phyloP scores from a whole-genome alignment of 768 basidiomycete species.

The Peribolospora baueri region DNA sequence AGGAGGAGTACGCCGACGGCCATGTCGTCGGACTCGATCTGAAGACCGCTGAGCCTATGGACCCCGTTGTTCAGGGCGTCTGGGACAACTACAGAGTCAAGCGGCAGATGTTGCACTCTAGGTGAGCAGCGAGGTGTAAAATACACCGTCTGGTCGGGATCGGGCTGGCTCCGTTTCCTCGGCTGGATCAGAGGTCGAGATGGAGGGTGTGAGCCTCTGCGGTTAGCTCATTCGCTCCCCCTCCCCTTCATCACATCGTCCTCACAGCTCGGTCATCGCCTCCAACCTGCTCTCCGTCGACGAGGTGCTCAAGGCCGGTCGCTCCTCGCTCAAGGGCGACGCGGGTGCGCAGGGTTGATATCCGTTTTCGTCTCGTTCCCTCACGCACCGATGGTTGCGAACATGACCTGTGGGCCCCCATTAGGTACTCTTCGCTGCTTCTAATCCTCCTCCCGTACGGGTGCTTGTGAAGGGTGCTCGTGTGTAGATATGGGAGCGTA shows the following conservation, averaged over 20 bases:
- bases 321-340: slow-evolving; percentile 5
- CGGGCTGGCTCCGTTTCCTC: not conserved
- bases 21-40: slow-evolving; percentile 76
- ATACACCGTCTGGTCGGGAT: slow-evolving; percentile 1
- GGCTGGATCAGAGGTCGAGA: too few species aligned
- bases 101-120: slow-evolving; percentile 92
- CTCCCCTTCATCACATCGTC: too few species aligned
- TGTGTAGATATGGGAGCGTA: too few species aligned
- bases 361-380: too few species aligned
- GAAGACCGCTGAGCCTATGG: slow-evolving; percentile 80
- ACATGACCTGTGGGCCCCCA: too few species aligned
- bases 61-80: slow-evolving; percentile 81
- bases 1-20: slow-evolving; percentile 91
- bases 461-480: too few species aligned
- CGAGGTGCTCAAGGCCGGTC: slow-evolving; percentile 40
- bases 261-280: slow-evolving; percentile 36
- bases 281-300: slow-evolving; percentile 86
- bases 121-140: slow-evolving; percentile 27
- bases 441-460: too few species aligned
- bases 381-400: too few species aligned
- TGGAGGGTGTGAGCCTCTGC: too few species aligned
- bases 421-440: too few species aligned
- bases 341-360: not conserved
- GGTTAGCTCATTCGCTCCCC: too few species aligned
- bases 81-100: slow-evolving; percentile 99